phyloP scores from a whole-genome alignment of 2,329 filamentous ascomycete species.

The Phyllosticta citrichinensis region DNA sequence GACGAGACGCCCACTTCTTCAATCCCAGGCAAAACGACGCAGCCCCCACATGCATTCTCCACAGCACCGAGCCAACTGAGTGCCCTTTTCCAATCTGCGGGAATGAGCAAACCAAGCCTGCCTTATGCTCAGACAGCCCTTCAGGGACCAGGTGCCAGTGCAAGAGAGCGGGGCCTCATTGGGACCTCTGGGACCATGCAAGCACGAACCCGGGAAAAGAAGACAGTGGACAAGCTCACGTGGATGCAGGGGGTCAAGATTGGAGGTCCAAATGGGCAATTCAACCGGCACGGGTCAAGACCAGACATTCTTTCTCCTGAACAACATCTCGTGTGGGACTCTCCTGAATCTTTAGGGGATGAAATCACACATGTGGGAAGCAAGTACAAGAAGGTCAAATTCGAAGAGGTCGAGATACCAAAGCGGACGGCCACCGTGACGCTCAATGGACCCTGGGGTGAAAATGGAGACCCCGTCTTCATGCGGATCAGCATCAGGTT shows the following conservation, averaged over 20 bases:
- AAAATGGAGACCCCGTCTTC: conserved; percentile 42
- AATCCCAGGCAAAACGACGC: neutral
- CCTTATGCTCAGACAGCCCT: conserved; percentile 11
- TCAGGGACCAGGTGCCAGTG: conserved; percentile 20
- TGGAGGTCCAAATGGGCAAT: conserved; percentile 28
- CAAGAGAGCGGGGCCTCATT: conserved; percentile 30
- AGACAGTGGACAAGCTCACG: conserved; percentile 48
- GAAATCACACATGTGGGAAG: conserved; percentile 53
- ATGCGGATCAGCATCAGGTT: conserved; percentile 50
- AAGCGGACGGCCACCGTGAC: conserved; percentile 46
- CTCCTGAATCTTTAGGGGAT: conserved; percentile 45
- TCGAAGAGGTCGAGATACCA: conserved; percentile 48
- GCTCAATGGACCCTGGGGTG: conserved; percentile 51
- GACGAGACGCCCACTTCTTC: conserved; percentile 32
- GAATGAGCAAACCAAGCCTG: conserved; percentile 15
- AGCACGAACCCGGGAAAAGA: conserved; percentile 35
- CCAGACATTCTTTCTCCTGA: conserved; percentile 11
- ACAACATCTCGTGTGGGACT: conserved; percentile 16
- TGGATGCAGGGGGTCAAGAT: conserved; percentile 60
- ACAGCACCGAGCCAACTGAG: conserved; percentile 12
- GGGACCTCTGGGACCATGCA: conserved; percentile 40
- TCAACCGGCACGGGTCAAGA: conserved; percentile 15
- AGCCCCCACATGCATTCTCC: conserved; percentile 1
- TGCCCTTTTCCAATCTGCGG: conserved; percentile 13
- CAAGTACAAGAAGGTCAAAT: conserved; percentile 50